Base-by-base conservation (phyloP, 179 eudicot species). In the Drosera spatulata region DNA sequence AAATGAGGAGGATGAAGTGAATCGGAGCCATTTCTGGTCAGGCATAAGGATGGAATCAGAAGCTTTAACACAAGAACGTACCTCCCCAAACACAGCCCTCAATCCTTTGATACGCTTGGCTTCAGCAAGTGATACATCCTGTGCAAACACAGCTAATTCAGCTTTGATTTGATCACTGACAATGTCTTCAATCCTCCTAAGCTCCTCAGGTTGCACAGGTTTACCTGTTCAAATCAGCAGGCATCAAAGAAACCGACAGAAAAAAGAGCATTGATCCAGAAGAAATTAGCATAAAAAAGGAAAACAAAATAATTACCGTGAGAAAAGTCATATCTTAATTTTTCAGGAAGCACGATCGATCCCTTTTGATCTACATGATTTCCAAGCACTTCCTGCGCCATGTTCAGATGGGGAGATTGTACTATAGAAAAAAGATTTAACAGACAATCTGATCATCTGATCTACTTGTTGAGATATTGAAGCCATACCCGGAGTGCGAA, bases 1-100 rank as follows among this genome's bases (percentile, higher is more conserved):
- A 41, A 7, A 59, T 7, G 4, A 56, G 11, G 12, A 50, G 12
- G 53, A 40, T 52, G 22, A 3, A 57, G 22, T 12, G 9, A 4
- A 59, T 12, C 8, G 43, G 56, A 15, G 44, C 3, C 10, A 1
- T 2, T 5, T 39, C 44, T 6, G 39, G 4, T 39, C 39, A 5
- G 33, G 33, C 0, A 22, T 22, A 22, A 22, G 33, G 33, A 56
- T 4, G 39, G 3, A 7, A 4, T 37, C 39, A n/a, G 12, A 10
- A 7, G 40, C 15, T 37, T 11, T 5, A 56, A 22, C 13, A 12
- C 7, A 45, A 60, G 13, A 7, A 60, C 53, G 66, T 69, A 94
- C 99, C 84, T 94, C 99, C 39, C 99, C 97, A 87, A 94, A 94
- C 54, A 94, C 99, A 63, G 97, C 99, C 69, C 99, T 77, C 62